phyloP scores from a whole-genome alignment of 805 yeast genomes.

The Candida railenensis region DNA sequence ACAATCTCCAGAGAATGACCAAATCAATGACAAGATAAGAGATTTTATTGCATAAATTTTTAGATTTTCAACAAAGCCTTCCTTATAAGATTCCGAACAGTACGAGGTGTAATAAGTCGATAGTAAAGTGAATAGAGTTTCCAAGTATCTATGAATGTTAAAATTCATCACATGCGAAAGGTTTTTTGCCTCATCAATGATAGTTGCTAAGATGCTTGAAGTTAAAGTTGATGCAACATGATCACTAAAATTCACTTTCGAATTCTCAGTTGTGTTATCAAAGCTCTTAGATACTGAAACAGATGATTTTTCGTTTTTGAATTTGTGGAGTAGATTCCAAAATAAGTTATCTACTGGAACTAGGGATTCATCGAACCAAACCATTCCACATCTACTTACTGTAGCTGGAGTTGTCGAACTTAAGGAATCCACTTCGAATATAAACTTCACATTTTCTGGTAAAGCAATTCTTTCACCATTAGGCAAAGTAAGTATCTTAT shows the following conservation, averaged over 20 bases:
- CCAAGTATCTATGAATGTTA: constrained; percentile 31
- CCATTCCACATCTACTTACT: constrained; percentile 86
- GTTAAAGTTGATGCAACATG: constrained; percentile 4
- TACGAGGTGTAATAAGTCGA: constrained; percentile 22
- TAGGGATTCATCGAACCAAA: constrained; percentile 57
- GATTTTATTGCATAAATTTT: constrained; percentile 30
- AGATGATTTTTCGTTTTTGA: constrained; percentile 10
- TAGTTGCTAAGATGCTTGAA: constrained; percentile 10
- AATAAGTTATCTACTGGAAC: constrained; percentile 17
- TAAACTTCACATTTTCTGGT: constrained; percentile 59
- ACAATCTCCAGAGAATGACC: constrained; percentile 70
- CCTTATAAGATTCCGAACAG: not conserved
- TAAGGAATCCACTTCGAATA: constrained; percentile 76
- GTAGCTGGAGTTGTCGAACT: constrained; percentile 84
- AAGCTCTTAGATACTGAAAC: constrained; percentile 5
- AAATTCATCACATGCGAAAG: constrained; percentile 55
- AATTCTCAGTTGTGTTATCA: constrained; percentile 8
- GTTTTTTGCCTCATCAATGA: constrained; percentile 23
- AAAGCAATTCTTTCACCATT: constrained; percentile 81
- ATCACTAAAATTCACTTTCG: constrained; percentile 9
- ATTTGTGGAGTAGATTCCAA: constrained; percentile 11
- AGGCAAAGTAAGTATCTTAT: constrained; percentile 75
- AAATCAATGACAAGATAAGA: constrained; percentile 41
- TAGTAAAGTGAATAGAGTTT: constrained; percentile 41
- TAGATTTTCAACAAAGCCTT: not conserved